Percentiles rank a stretch among this genome's conserved stretches.
phyloP scores from a whole-genome alignment of 305 asterid genomes.

The Plantago coronopus region DNA sequence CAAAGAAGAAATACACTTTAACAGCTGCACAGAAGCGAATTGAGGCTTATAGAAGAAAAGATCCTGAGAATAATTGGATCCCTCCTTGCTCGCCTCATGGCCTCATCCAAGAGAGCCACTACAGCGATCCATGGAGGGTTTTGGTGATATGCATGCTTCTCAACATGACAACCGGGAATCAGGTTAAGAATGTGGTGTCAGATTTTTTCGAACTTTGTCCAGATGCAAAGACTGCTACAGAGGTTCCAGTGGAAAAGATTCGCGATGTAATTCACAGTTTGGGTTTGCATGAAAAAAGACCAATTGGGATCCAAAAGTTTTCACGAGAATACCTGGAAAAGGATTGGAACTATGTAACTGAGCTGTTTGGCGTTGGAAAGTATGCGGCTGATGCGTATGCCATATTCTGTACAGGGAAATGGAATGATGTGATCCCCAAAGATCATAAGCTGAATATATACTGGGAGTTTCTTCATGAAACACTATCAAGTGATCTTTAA shows the following conservation, averaged over 20 bases:
- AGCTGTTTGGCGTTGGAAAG: constrained; percentile 84
- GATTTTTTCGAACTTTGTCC: constrained; percentile 64
- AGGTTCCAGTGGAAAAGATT: constrained; percentile 43
- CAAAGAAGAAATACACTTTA: not conserved
- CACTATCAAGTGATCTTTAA: too few relatives aligned
- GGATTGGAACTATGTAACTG: constrained; percentile 76
- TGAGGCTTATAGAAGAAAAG: constrained; percentile 58
- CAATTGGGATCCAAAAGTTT: constrained; percentile 44
- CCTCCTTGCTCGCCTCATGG: constrained; percentile 69
- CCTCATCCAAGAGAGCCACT: constrained; percentile 85
- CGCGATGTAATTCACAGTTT: constrained; percentile 54
- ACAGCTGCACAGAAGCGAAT: constrained; percentile 48
- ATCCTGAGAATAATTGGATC: constrained; percentile 55
- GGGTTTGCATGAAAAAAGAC: constrained; percentile 62
- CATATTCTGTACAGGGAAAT: constrained; percentile 70
- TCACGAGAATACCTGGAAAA: constrained; percentile 53
- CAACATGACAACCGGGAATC: constrained; percentile 62
- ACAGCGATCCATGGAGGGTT: constrained; percentile 93
- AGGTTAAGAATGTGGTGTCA: constrained; percentile 49
- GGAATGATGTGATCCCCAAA: constrained; percentile 54
- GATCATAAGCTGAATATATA: constrained; percentile 71
- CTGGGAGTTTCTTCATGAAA: constrained; percentile 54
- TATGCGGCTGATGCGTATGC: constrained; percentile 97
- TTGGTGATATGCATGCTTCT: constrained; percentile 86
- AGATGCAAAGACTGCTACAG: constrained; percentile 57